Conservation (phyloP, 306 rosid genomes). For the Spatholobus suberectus region DNA sequence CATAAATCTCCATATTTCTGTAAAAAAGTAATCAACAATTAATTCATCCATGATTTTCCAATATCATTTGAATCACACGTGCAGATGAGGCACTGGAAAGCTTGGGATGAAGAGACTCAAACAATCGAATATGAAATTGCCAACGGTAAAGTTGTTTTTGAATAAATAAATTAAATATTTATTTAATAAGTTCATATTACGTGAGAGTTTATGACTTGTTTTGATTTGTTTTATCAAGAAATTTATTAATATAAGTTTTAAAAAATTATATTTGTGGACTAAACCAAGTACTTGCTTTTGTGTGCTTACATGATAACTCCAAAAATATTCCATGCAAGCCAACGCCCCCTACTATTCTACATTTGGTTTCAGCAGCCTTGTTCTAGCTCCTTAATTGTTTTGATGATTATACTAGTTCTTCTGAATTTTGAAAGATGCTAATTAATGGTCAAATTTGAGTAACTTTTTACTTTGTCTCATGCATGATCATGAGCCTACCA, state of each 20-base stretch:
- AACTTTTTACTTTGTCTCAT: too few species aligned
- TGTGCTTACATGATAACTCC: too few species aligned
- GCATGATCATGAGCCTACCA: too few species aligned
- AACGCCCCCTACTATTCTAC: too few species aligned
- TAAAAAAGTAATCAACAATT: too few species aligned
- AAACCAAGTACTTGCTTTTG: too few species aligned
- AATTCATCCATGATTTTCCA: background rate
- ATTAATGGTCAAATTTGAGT: too few species aligned
- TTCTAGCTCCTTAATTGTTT: too few species aligned
- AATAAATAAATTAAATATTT: background rate
- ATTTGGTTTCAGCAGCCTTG: background rate
- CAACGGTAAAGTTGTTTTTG: background rate
- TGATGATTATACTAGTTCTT: too few species aligned
- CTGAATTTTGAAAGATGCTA: too few species aligned
- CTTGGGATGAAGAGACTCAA: slow-evolving; percentile 29
- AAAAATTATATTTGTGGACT: background rate
- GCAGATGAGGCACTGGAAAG: slow-evolving; percentile 33
- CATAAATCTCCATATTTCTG: background rate
- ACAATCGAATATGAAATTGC: slow-evolving; percentile 31
- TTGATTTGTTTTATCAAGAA: background rate
- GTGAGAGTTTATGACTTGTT: background rate
- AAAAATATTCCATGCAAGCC: too few species aligned
- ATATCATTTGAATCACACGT: background rate
- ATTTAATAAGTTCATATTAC: background rate
- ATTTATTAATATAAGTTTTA: background rate